A percentile compares a stretch with the other conserved stretches of the same genome.
These are phyloP conservation scores for Metarhizium album DNA, from an alignment of 2,329 filamentous ascomycete species.

Conservation along the genomic window DNA sequence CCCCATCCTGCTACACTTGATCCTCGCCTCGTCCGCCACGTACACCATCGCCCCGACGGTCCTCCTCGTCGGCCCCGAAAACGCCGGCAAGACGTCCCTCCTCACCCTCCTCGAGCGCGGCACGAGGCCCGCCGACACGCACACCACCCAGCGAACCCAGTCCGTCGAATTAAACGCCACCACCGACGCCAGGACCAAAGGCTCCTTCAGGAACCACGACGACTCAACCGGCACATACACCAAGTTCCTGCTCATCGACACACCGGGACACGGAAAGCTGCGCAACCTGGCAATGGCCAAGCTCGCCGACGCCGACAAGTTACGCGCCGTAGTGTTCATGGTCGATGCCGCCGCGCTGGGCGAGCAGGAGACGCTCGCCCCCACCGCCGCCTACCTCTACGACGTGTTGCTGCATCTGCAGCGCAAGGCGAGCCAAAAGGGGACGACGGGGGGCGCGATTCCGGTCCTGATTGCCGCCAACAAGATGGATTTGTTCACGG, in stretches of 20 bases:
- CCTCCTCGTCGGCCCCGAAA: conserved; percentile 69
- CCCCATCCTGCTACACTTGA: conserved; percentile 66
- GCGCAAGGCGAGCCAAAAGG: conserved; percentile 46
- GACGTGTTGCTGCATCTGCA: conserved; percentile 79
- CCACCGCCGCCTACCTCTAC: conserved; percentile 77
- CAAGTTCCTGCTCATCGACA: conserved; percentile 73
- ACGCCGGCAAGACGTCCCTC: conserved; percentile 79
- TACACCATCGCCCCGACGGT: conserved; percentile 64
- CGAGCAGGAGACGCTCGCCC: conserved; percentile 50
- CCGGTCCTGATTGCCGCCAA: conserved; percentile 83
- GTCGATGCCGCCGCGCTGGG: conserved; percentile 70
- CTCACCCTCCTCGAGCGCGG: conserved; percentile 61
- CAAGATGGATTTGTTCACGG: conserved; percentile 92
- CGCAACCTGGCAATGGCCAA: conserved; percentile 55
- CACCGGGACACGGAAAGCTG: conserved; percentile 91
- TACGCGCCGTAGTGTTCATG: conserved; percentile 72
- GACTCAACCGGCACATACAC: conserved; percentile 45
- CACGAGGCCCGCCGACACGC: conserved; percentile 33
- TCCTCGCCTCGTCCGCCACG: conserved; percentile 56
- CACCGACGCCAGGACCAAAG: conserved; percentile 29
- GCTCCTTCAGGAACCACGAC: conserved; percentile 46
- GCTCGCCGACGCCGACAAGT: conserved; percentile 33
- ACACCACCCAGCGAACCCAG: conserved; percentile 41
- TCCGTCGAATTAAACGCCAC: conserved; percentile 45
- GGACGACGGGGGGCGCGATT: conserved; percentile 33